A percentile compares a stretch with the other conserved stretches of the same genome.
Conservation (phyloP, 2,329 filamentous ascomycete genomes). For the Aspergillus sp. region DNA sequence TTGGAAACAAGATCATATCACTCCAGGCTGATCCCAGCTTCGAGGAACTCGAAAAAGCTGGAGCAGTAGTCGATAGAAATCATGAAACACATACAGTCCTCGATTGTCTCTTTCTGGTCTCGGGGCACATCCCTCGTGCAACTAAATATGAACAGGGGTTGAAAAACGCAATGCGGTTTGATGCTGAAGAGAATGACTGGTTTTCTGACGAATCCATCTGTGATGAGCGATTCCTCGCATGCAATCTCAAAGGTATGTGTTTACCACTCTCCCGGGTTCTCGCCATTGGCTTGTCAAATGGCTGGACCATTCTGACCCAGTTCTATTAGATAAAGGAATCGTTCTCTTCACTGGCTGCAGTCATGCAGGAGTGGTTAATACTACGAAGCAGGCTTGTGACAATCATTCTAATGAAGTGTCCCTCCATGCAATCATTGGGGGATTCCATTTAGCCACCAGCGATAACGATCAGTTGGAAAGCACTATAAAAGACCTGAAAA, state of each 20-base stretch:
- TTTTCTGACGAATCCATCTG: conserved; percentile 42
- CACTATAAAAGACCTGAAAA: conserved; percentile 43
- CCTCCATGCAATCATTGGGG: conserved; percentile 46
- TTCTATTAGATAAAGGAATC: conserved; percentile 39
- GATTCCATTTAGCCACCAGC: conserved; percentile 46
- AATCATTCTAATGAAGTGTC: conserved; percentile 30
- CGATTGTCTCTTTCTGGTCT: conserved; percentile 46
- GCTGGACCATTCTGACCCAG: neutral
- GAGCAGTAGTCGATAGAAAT: conserved; percentile 34
- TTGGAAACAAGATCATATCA: conserved; percentile 37
- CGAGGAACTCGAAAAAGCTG: conserved; percentile 39
- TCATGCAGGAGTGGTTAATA: conserved; percentile 49
- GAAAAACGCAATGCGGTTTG: conserved; percentile 39
- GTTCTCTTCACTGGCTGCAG: conserved; percentile 51
- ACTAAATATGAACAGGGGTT: conserved; percentile 45
- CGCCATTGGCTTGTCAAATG: neutral
- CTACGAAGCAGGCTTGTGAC: conserved; percentile 39
- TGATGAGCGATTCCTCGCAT: conserved; percentile 49
- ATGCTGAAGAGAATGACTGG: conserved; percentile 36
- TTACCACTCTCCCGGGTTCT: neutral
- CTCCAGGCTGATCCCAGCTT: conserved; percentile 48
- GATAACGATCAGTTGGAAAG: conserved; percentile 36
- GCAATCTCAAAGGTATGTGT: conserved; percentile 42
- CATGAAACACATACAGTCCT: conserved; percentile 39
- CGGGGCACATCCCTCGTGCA: conserved; percentile 44